Conservation (phyloP, 192 early-diverging fungal genomes). For the Allomyces javanicus region DNA sequence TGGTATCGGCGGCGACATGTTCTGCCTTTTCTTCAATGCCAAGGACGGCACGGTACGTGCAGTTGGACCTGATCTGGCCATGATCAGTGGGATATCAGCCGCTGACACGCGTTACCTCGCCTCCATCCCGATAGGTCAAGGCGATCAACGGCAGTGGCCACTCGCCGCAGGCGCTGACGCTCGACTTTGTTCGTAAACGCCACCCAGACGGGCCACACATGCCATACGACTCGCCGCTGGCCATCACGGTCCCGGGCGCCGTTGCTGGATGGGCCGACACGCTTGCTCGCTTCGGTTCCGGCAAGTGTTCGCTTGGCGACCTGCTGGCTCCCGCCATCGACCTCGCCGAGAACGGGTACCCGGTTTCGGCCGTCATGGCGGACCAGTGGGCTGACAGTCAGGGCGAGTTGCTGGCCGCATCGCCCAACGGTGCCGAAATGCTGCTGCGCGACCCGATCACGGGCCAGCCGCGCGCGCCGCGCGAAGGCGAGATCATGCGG, state of each 20-base stretch:
- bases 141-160: conserved; percentile 20
- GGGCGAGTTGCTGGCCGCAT: not conserved
- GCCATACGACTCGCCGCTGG: conserved; percentile 18
- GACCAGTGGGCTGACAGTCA: conserved; percentile 10
- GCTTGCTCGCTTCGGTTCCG: conserved; percentile 38
- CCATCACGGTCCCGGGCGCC: conserved; percentile 53
- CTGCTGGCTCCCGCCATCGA: conserved; percentile 46
- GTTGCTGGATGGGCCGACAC: conserved; percentile 54
- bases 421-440: conserved; percentile 26
- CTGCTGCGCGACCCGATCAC: conserved; percentile 8
- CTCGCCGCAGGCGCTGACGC: conserved; percentile 30
- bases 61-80: not conserved
- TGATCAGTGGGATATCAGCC: not conserved
- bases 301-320: conserved; percentile 20
- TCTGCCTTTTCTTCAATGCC: not conserved
- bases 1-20: not conserved
- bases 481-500: conserved; percentile 36
- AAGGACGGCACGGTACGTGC: not conserved
- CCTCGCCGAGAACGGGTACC: conserved; percentile 48
- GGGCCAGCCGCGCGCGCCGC: conserved; percentile 24
- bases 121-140: not conserved
- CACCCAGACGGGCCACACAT: conserved; percentile 10
- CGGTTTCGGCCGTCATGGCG: conserved; percentile 27
- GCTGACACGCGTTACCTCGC: too few species aligned
- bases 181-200: conserved; percentile 19